phyloP scores from a whole-genome alignment of 2,329 filamentous ascomycete species.

The Claviceps sp. region DNA sequence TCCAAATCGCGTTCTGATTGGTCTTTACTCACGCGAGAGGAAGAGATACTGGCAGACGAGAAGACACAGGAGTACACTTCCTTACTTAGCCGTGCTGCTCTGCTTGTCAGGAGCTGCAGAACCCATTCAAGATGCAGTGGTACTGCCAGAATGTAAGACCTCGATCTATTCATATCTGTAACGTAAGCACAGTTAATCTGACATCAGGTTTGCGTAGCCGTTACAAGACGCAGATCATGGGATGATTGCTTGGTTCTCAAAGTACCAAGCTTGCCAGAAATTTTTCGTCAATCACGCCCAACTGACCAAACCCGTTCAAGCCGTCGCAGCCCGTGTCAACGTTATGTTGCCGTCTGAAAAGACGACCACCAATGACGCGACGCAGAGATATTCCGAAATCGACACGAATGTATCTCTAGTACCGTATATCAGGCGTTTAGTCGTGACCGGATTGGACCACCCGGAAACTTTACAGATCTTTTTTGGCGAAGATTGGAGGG shows the following conservation, averaged over 20 bases:
- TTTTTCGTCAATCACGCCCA: constrained; percentile 92
- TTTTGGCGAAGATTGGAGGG: constrained; percentile 85
- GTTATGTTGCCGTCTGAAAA: constrained; percentile 82
- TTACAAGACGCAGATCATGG: constrained; percentile 47
- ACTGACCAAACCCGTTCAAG: constrained; percentile 69
- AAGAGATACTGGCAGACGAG: neutral
- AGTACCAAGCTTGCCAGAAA: constrained; percentile 76
- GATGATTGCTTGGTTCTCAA: constrained; percentile 85
- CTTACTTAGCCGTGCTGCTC: neutral
- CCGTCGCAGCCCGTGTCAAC: constrained; percentile 80
- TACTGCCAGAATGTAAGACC: constrained; percentile 11
- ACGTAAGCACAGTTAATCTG: neutral
- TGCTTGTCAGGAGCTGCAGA: no score
- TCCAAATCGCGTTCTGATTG: neutral
- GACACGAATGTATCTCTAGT: constrained; percentile 34
- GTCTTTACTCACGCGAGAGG: neutral
- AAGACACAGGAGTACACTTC: neutral
- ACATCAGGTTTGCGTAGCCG: constrained; percentile 14
- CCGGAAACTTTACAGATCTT: constrained; percentile 82
- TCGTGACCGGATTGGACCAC: constrained; percentile 84
- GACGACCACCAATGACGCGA: constrained; percentile 18
- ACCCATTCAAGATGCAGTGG: constrained; percentile 6
- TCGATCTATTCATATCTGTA: neutral
- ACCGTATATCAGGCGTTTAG: constrained; percentile 79
- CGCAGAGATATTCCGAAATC: neutral